Base-by-base conservation (phyloP, 345 rosid genomes). In the Microcos paniculata region DNA sequence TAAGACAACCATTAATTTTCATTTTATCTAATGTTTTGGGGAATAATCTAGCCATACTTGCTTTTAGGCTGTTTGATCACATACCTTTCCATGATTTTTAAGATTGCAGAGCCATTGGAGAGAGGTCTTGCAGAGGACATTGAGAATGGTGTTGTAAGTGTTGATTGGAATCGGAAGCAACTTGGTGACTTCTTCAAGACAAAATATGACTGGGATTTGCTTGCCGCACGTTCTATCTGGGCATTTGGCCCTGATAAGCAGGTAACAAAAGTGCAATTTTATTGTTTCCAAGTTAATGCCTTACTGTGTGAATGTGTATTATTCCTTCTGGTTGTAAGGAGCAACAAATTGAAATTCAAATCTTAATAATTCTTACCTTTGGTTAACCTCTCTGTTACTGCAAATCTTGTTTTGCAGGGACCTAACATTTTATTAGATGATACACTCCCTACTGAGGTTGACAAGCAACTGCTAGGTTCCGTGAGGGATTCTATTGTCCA, bases 231-330 rank as follows among this genome's bases (percentile, higher is more conserved):
- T 74, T 96, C 99, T 43, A 92, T 96, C 77, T 96, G 99, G 97
- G 95, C 99, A 23, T 96, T 96, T 81, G 99, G 99, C 59, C 99
- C 97, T 79, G 98, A 93, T 81, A 93, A 91, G 86, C 98, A 93
- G 98, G 99, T 93, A 73, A 73, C 23, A 61, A 35, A 53, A 30
- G 56, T 70, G 42, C 46, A 28, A 55, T 35, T 65, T 30, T 59
- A 8, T 74, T 73, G 42, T 57, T 65, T 77, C 74, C 46, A 26
- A 59, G 62, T 28, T 63, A 13, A 46, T 48, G 65, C 19, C 18
- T 26, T 3, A 40, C 35, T 49, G 59, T 61, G 55, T 62, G 21
- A 73, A 43, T 15, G 9, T 74, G 18, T 74, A 51, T 70, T 70
- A 51, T 31, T 76, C 12, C 40, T 81, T 64, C 49, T 46, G 64